Base-by-base conservation (phyloP, 2,329 filamentous ascomycete species). In the Diaporthe sp. region DNA sequence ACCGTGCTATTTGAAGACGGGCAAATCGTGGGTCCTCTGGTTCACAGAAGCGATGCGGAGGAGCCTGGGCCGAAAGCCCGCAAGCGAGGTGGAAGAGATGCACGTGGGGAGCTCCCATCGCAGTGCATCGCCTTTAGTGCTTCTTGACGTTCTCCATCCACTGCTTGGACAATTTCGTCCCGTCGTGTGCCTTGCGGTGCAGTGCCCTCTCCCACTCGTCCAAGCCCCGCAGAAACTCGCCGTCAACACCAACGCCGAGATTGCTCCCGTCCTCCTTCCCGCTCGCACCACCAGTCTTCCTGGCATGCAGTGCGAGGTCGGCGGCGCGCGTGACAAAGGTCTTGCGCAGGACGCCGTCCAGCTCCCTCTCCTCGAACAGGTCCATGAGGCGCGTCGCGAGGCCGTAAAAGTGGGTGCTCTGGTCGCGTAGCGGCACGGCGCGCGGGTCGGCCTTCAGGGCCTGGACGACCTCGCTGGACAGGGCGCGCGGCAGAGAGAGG, bases 371-470 rank as follows among this genome's bases (percentile, higher is more conserved):
- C 75, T 98, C 96, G 77, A 98, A 98, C 0, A 99, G 85, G 76
- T 98, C 96, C 77, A 98, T 87, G 84, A 98, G 95, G 71, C 95
- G 91, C 60, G 94, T 93, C 4, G 94, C 95, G 5, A 98, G 89
- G 34, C 91, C 92, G 85, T 98, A 98, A 80, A 98, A 98, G 84
- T 98, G 94, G 49, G 93, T 92, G 76, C 94, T 94, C 83, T 97
- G 91, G 73, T 94, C 92, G 68, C 96, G 92, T 57, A 99, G 84
- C 74, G 98, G 93, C 1, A 99, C 95, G 15, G 94, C 93, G 73
- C 94, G 92, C 0, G 97, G 93, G 82, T 98, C 95, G 44, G 97
- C 97, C 82, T 96, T 97, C 51, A 99, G 87, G 0, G 97, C 97
- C 79, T 97, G 95, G 81, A 97, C 87, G 57, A 98, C 96, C 61